A percentile compares a stretch with the other conserved stretches of the same genome.
Evolutionary conservation across 306 rosid genomes (phyloP).

Genomic region (Vachellia pachyceras): DNA sequence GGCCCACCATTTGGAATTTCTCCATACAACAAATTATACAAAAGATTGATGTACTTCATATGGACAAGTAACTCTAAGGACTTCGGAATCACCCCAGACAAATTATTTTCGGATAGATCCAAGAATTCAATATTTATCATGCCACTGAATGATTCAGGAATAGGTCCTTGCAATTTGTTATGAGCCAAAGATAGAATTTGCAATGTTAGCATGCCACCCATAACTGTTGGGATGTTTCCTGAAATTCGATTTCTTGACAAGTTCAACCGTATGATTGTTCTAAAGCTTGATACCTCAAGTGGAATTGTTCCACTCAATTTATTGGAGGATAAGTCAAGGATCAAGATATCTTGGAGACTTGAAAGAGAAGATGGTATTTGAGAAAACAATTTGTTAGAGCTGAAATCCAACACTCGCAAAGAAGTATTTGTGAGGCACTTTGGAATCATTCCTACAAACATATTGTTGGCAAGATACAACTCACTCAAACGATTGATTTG

Average conservation of each 20-base stretch:
- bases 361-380: background rate
- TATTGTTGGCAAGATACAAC: background rate
- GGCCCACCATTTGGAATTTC: constrained; percentile 17
- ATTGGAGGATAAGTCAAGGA: background rate
- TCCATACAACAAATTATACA: background rate
- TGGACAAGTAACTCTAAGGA: background rate
- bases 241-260: constrained; percentile 1
- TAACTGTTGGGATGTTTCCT: background rate
- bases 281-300: background rate
- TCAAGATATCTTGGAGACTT: background rate
- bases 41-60: background rate
- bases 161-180: background rate
- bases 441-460: background rate
- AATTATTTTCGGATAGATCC: background rate
- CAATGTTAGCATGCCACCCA: background rate
- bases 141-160: background rate
- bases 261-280: background rate
- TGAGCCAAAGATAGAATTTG: background rate
- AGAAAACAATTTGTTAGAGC: background rate
- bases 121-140: background rate
- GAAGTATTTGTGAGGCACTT: background rate
- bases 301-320: background rate
- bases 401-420: background rate
- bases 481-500: background rate
- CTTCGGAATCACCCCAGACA: background rate